Conservation (phyloP, 2,329 filamentous ascomycete species). For the Ophiostoma montium region DNA sequence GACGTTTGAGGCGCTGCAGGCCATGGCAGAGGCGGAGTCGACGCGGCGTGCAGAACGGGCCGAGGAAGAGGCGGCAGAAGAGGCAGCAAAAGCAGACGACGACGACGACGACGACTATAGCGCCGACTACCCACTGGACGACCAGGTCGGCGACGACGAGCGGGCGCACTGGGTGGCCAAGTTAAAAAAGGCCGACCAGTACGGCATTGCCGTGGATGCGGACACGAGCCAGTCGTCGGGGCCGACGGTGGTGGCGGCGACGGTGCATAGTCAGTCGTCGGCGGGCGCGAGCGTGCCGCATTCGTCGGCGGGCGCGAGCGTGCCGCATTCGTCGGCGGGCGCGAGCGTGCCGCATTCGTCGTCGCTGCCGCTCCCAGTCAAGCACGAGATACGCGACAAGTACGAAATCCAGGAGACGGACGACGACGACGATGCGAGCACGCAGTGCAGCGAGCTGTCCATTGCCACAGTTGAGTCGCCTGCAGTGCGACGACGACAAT, state of each 20-base stretch:
- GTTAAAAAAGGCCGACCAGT: slow-evolving; percentile 41
- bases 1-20: slow-evolving; percentile 55
- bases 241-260: slow-evolving; percentile 10
- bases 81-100: neutral
- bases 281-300: neutral
- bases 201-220: slow-evolving; percentile 27
- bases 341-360: neutral
- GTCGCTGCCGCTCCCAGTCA: neutral
- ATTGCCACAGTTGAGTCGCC: slow-evolving; percentile 1
- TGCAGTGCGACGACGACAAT: neutral
- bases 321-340: neutral
- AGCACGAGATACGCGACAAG: neutral
- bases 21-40: slow-evolving; percentile 36
- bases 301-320: neutral
- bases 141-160: neutral
- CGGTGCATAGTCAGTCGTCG: neutral
- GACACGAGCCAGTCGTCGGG: slow-evolving; percentile 27
- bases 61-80: neutral
- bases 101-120: neutral
- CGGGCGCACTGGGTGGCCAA: slow-evolving; percentile 39
- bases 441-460: neutral
- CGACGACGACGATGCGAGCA: neutral
- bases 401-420: neutral
- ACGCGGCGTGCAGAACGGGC: neutral
- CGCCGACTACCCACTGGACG: neutral